phyloP scores from a whole-genome alignment of 257 asterid genomes.

The Coffea canephora region DNA sequence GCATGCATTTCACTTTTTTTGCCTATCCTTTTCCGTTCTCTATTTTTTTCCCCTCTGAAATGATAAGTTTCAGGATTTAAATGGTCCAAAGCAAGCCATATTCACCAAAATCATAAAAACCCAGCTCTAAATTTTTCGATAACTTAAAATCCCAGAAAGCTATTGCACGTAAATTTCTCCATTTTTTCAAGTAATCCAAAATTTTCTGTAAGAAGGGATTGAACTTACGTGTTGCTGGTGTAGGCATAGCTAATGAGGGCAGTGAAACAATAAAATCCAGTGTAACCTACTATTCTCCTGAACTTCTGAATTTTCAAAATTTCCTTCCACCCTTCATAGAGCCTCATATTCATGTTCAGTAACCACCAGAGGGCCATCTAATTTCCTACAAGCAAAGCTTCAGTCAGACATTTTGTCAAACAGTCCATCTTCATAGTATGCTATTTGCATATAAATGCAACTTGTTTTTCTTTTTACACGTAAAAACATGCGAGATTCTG shows the following conservation, averaged over 20 bases:
- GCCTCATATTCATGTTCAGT: conserved; percentile 29
- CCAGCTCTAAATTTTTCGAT: neutral
- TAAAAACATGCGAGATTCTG: neutral
- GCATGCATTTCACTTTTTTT: conserved; percentile 3
- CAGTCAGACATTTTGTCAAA: conserved; percentile 44
- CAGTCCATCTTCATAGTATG: conserved; percentile 14
- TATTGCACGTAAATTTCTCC: neutral
- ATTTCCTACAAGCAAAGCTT: conserved; percentile 3
- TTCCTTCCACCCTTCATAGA: conserved; percentile 56
- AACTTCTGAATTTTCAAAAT: conserved; percentile 86
- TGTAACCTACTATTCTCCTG: conserved; percentile 69
- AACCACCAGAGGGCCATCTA: neutral
- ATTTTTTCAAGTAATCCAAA: neutral
- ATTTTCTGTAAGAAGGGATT: neutral
- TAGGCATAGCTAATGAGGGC: conserved; percentile 64
- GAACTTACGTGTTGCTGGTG: conserved; percentile 83
- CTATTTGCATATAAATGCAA: neutral
- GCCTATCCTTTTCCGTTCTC: too few relatives aligned
- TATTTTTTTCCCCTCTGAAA: too few relatives aligned
- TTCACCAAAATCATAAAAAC: neutral
- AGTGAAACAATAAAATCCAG: conserved; percentile 70
- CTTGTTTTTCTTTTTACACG: neutral
- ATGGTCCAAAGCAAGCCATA: neutral
- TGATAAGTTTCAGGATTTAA: neutral
- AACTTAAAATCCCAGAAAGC: conserved; percentile 2